These are phyloP conservation scores for Trypethelium eluteriae DNA, from an alignment of 495 filamentous ascomycete species.

Conservation along the genomic window DNA sequence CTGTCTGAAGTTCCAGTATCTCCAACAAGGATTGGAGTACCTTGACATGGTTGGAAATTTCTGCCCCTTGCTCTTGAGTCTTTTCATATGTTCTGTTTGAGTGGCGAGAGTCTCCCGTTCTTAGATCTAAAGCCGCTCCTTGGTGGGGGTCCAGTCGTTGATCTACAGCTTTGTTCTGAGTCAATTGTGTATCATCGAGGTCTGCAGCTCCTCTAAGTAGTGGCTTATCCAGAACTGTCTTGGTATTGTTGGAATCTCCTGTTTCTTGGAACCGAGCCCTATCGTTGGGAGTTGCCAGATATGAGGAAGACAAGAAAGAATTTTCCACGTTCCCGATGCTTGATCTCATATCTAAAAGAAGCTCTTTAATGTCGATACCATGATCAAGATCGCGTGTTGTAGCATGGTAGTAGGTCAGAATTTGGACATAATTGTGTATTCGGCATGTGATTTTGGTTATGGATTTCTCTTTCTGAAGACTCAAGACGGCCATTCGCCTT, in stretches of 20 bases:
- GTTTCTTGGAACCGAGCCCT: neutral
- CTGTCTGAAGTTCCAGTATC: neutral
- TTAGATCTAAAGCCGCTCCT: neutral
- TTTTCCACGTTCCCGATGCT: neutral
- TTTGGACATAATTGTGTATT: neutral
- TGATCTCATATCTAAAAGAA: neutral
- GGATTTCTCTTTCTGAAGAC: neutral
- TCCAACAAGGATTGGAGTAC: neutral
- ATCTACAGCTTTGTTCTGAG: neutral
- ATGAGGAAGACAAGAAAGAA: neutral
- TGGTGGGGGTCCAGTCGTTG: neutral
- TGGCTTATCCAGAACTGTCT: neutral
- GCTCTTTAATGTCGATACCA: constrained; percentile 3
- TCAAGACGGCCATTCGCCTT: neutral
- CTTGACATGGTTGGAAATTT: neutral
- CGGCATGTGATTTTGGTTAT: constrained; percentile 2
- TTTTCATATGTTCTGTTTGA: neutral
- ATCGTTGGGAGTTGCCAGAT: neutral
- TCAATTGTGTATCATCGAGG: neutral
- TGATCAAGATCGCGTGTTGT: neutral
- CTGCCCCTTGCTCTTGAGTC: neutral
- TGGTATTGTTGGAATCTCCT: neutral
- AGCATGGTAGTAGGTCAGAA: neutral
- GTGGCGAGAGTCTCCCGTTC: neutral
- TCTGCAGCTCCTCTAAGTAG: neutral